A percentile compares a stretch with the other conserved stretches of the same genome.
phyloP scores from a whole-genome alignment of 2,329 filamentous ascomycete species.

The Exophiala bonariae region DNA sequence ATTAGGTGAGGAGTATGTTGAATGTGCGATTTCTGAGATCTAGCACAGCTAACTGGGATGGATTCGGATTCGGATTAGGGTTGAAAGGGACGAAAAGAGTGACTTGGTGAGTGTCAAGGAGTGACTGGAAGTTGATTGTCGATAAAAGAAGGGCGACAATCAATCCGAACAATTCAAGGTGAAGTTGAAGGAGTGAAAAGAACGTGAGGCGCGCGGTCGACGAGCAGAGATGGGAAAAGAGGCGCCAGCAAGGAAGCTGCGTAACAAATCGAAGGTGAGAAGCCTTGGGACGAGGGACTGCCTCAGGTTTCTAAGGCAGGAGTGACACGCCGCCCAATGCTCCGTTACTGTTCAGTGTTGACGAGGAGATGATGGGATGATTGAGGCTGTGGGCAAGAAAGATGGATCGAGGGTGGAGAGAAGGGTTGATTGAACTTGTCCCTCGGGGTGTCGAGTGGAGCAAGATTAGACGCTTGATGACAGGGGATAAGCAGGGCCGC shows the following conservation, averaged over 20 bases:
- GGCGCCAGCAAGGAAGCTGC: not conserved
- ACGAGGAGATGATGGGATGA: too few species aligned
- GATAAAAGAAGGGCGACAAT: constrained; percentile 40
- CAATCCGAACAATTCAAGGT: constrained; percentile 26
- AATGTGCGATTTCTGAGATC: not conserved
- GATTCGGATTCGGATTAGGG: not conserved
- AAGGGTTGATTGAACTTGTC: not conserved
- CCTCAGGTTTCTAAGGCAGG: too few species aligned
- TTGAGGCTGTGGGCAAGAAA: too few species aligned
- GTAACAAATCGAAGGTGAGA: not conserved
- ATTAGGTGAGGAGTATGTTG: not conserved
- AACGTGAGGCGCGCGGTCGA: constrained; percentile 13
- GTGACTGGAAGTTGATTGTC: constrained; percentile 24
- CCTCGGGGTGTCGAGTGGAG: too few species aligned
- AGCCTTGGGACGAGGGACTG: constrained; percentile 2
- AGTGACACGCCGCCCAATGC: too few species aligned
- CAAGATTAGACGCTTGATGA: too few species aligned
- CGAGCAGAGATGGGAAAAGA: constrained; percentile 7
- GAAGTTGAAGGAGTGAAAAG: constrained; percentile 16
- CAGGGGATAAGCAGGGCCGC: not conserved
- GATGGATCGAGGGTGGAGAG: not conserved
- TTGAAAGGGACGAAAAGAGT: constrained; percentile 1
- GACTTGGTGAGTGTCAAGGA: constrained; percentile 13
- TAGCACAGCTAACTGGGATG: not conserved
- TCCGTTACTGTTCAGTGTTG: too few species aligned